Base-by-base conservation (phyloP, 495 filamentous ascomycete genomes). In the Pyronema omphalodes region DNA sequence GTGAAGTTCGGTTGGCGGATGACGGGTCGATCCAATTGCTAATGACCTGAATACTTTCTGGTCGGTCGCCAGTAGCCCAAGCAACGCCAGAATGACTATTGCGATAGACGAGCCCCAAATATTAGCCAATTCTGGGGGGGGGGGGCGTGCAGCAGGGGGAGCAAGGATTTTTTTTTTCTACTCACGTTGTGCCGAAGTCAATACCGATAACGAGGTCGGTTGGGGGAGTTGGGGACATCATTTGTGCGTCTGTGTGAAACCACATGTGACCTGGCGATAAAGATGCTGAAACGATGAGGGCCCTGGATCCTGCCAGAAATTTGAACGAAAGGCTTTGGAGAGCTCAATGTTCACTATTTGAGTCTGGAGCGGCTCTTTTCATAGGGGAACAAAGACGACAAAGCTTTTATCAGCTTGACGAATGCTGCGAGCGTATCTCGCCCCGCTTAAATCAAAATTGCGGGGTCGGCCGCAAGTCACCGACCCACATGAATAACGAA, bases 221-320 rank as follows among this genome's bases (percentile, higher is more conserved):
- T 5, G 23, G 23, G 23, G 23, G 23, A 29, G 23, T 29, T 47
- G 44, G 12, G 9, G 14, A 15, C 17, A 15, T n/a, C 44, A 47
- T 47, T 23, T 47, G n/a, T n/a, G 44, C 44, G 44, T 47, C 44
- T 17, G 39, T 12, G 17, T 47, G 23, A 47, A 47, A 47, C 44
- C 18, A 47, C 44, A 47, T 47, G 17, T 47, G 44, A 17, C 39
- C 39, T 41, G 39, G 15, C 39, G 39, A 17, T 7, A 17, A 41
- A 12, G 39, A 17, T 17, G 39, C 2, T 6, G 39, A 41, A n/a
- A 41, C 39, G 11, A 12, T 41, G 39, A 12, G 15, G 7, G 11
- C 39, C 39, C 39, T 12, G 39, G 15, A 17, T 41, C 23, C 23
- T 29, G 23, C 23, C 23, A 29, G 23, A 29, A 2, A 29, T 1